Evolutionary conservation across 345 rosid genomes (phyloP).

Genomic region (Geranium brycei): DNA sequence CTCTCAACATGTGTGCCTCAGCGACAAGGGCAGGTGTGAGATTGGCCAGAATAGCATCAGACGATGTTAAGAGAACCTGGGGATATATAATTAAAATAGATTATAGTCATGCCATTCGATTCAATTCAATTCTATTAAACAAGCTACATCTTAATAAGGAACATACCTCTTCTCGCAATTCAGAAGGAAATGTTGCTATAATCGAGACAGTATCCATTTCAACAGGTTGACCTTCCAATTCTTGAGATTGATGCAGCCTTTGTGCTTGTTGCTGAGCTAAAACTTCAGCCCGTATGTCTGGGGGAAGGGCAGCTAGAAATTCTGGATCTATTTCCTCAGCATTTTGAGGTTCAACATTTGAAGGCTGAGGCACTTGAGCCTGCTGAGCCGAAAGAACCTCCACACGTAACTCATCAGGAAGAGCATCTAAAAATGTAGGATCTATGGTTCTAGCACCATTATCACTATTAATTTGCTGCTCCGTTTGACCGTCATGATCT

Average conservation of each 20-base stretch:
- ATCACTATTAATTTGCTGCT: slow-evolving; percentile 54
- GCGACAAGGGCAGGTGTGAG: slow-evolving; percentile 96
- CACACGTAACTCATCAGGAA: slow-evolving; percentile 91
- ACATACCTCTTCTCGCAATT: slow-evolving; percentile 85
- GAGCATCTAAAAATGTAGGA: slow-evolving; percentile 94
- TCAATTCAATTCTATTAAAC: slow-evolving; percentile 9
- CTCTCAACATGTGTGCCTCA: slow-evolving; percentile 97
- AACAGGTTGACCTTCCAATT: slow-evolving; percentile 98
- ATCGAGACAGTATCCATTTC: slow-evolving; percentile 99
- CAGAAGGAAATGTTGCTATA: slow-evolving; percentile 94
- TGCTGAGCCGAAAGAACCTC: slow-evolving; percentile 93
- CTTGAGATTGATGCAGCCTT: slow-evolving; percentile 80
- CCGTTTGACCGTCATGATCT: slow-evolving; percentile 64
- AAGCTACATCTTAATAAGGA: slow-evolving; percentile 4
- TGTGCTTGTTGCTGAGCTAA: slow-evolving; percentile 94
- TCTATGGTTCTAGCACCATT: slow-evolving; percentile 69
- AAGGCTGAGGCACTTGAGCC: slow-evolving; percentile 65
- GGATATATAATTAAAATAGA: slow-evolving; percentile 1
- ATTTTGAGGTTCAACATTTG: slow-evolving; percentile 54
- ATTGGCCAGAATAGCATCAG: slow-evolving; percentile 93
- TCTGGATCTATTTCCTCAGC: slow-evolving; percentile 94
- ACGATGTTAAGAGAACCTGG: slow-evolving; percentile 88
- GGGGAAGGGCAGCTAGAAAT: slow-evolving; percentile 96
- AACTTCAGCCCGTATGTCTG: slow-evolving; percentile 90
- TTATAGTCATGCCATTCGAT: not conserved